Evolutionary conservation across 345 rosid genomes (phyloP), one percentile per base, ranked within the genome.

Genomic region (Eucalyptus curtisii): DNA sequence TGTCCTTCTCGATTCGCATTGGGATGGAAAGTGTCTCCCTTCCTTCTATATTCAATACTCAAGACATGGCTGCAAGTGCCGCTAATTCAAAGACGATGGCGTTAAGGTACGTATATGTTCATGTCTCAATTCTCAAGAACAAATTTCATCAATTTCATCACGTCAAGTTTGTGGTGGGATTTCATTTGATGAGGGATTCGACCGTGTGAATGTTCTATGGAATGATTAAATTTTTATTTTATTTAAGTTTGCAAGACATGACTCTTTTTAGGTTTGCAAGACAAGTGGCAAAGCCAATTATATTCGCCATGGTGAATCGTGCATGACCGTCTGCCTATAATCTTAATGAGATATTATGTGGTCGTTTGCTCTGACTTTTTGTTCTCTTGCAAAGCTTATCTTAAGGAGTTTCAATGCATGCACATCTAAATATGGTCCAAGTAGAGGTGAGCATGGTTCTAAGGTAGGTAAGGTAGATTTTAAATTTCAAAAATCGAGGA

Each of bases 391-490:
- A 64, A n/a, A 14, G 40, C 71, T 15, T 37, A 4, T 64, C 37
- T 64, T n/a, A 64, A 0, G 7, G 44, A 33, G 24, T 33, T 25
- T 33, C 25, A 0, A 8, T 1, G 44, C 81, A 2, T 37, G 24
- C 44, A 8, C 44, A 17, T 33, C 44, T 68, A 33, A 33, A 33
- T 17, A 2, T 5, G 25, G 13, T 68, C 13, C 81, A 33, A 3
- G 2, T 20, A 20, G 10, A 10, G 10, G 5, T 2, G 25, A 20
- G 57, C 2, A 52, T 52, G 10, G 2, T 52, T 52, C 1, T 0
- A 1, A 0, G 1, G 0, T 52, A 8, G 8, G 10, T 1, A 3
- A 0, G 4, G 9, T 52, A 52, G 25, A 52, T 52, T 52, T 52
- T 7, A 52, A 0, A 52, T 19, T 52, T 0, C 1, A 52, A 52